Conservation (phyloP, 2,329 filamentous ascomycete species). For the Stagonosporopsis vannaccii region DNA sequence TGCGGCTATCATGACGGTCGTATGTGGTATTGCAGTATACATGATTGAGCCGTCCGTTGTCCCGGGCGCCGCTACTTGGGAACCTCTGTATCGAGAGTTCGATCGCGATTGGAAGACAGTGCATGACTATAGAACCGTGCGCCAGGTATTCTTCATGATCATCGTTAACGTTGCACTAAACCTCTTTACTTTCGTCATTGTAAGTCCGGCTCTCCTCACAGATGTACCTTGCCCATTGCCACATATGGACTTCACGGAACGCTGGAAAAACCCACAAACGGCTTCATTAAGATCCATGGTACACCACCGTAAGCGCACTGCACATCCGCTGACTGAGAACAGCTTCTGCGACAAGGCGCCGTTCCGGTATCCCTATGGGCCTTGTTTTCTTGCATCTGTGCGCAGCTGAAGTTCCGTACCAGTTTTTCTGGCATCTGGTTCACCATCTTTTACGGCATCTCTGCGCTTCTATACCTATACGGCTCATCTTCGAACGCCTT, state of each 20-base stretch:
- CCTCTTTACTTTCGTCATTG: constrained; percentile 39
- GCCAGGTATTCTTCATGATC: constrained; percentile 38
- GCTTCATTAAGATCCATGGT: neutral
- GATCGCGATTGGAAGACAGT: constrained; percentile 38
- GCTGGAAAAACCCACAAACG: neutral
- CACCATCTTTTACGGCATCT: constrained; percentile 35
- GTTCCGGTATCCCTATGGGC: constrained; percentile 38
- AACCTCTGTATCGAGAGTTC: constrained; percentile 33
- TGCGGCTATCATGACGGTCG: constrained; percentile 32
- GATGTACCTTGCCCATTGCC: neutral
- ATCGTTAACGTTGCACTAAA: constrained; percentile 36
- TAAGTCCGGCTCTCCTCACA: constrained; percentile 27
- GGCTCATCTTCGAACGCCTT: constrained; percentile 26
- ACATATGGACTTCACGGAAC: neutral
- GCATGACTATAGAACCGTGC: constrained; percentile 36
- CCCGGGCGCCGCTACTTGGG: constrained; percentile 37
- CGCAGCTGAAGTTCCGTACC: constrained; percentile 32
- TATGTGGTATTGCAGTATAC: constrained; percentile 39
- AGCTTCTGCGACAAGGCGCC: constrained; percentile 42
- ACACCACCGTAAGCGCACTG: neutral
- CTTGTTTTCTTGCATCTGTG: constrained; percentile 38
- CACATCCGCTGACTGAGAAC: constrained; percentile 6
- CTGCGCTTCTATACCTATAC: constrained; percentile 34
- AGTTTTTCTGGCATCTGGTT: constrained; percentile 41
- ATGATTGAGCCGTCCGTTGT: constrained; percentile 40